These are phyloP conservation scores for Candida saitoana DNA, from an alignment of 805 yeast genomes.

Conservation along the genomic window DNA sequence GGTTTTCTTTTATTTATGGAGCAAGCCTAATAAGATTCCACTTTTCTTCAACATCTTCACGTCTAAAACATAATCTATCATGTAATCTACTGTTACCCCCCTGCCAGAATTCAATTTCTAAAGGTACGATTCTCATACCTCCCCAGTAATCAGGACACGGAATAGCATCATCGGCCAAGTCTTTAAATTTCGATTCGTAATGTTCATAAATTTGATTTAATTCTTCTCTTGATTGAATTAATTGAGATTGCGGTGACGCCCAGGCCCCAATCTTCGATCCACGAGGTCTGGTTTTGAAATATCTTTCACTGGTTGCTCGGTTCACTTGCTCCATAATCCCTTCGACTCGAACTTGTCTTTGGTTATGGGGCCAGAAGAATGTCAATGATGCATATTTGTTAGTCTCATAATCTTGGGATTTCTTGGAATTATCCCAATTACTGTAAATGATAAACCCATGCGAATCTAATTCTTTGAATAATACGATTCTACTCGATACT, in stretches of 20 bases:
- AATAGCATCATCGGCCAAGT: conserved; percentile 52
- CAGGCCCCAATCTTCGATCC: conserved; percentile 95
- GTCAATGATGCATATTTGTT: conserved; percentile 81
- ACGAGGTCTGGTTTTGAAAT: conserved; percentile 84
- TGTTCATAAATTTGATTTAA: conserved; percentile 51
- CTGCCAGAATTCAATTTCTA: conserved; percentile 96
- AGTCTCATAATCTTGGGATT: conserved; percentile 61
- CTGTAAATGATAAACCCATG: conserved; percentile 85
- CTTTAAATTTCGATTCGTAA: conserved; percentile 56
- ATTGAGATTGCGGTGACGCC: conserved; percentile 85
- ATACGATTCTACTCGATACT: conserved; percentile 76
- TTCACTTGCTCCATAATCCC: conserved; percentile 74
- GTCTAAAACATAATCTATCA: conserved; percentile 73
- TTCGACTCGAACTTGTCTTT: conserved; percentile 91
- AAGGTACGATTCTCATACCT: conserved; percentile 81
- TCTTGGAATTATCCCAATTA: conserved; percentile 86
- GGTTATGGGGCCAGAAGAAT: conserved; percentile 88
- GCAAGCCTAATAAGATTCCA: conserved; percentile 73
- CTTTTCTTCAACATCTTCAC: conserved; percentile 44
- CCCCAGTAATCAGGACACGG: conserved; percentile 98
- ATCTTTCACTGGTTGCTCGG: conserved; percentile 68
- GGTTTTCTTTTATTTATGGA: conserved; percentile 43
- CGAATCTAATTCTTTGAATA: conserved; percentile 84
- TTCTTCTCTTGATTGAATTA: conserved; percentile 54
- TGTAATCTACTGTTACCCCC: conserved; percentile 88